phyloP scores from a whole-genome alignment of 352 stramenopile species.

The Globisporangium camurandrum region DNA sequence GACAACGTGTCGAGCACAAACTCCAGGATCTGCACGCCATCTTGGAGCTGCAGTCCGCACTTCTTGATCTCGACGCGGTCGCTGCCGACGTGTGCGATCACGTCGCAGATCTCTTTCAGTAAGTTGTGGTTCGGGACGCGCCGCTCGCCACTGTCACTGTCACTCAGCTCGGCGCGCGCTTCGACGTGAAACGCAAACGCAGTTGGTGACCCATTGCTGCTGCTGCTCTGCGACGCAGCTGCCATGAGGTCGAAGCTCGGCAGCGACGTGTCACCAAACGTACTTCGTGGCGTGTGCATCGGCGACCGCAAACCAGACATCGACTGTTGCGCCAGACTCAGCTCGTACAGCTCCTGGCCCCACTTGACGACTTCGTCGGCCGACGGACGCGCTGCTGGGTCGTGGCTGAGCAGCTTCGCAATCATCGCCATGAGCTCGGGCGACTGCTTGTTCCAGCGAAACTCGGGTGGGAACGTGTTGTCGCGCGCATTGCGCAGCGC shows the following conservation, averaged over 20 bases:
- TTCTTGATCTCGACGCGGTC: conserved; percentile 77
- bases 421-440: conserved; percentile 72
- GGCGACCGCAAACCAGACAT: conserved; percentile 49
- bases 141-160: conserved; percentile 19
- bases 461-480: conserved; percentile 47
- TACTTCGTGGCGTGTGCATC: conserved; percentile 17
- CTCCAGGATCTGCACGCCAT: conserved; percentile 66
- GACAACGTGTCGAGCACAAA: conserved; percentile 56
- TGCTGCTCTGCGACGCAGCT: background rate
- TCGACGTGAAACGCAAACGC: conserved; percentile 67
- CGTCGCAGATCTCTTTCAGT: conserved; percentile 78
- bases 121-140: conserved; percentile 76
- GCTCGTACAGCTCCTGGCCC: conserved; percentile 72
- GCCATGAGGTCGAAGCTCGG: conserved; percentile 16
- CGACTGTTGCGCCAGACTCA: conserved; percentile 41
- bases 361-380: conserved; percentile 66
- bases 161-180: conserved; percentile 32
- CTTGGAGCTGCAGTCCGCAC: conserved; percentile 68
- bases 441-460: conserved; percentile 40
- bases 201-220: conserved; percentile 11
- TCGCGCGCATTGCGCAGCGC: conserved; percentile 71
- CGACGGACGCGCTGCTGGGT: conserved; percentile 42
- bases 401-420: conserved; percentile 40
- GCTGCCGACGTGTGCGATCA: conserved; percentile 50
- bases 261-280: conserved; percentile 12